Conservation (phyloP, 345 rosid species). For the Laguncularia racemosa region DNA sequence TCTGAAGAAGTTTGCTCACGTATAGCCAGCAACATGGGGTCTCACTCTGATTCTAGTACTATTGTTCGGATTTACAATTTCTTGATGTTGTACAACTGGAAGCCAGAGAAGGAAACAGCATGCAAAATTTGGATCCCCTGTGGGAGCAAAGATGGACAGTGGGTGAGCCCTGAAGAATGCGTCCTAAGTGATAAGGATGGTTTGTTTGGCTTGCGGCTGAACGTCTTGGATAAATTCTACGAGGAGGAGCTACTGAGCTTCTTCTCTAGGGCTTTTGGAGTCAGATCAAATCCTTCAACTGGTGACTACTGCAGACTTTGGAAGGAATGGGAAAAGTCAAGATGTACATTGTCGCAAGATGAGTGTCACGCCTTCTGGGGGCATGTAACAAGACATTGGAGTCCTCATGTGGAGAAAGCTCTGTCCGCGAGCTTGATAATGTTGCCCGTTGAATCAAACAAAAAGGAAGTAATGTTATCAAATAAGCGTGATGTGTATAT, state of each 20-base stretch:
- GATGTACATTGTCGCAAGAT: slow-evolving; percentile 19
- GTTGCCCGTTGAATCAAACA: slow-evolving; percentile 38
- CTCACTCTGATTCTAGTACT: slow-evolving; percentile 27
- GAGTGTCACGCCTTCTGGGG: slow-evolving; percentile 72
- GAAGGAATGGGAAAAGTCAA: slow-evolving; percentile 53
- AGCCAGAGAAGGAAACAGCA: slow-evolving; percentile 13
- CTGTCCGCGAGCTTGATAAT: slow-evolving; percentile 31
- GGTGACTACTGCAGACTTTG: slow-evolving; percentile 57
- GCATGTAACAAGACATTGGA: slow-evolving; percentile 15
- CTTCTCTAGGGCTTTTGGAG: slow-evolving; percentile 32
- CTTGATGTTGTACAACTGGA: slow-evolving; percentile 28
- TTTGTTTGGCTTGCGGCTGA: slow-evolving; percentile 35
- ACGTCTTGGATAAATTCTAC: slow-evolving; percentile 47
- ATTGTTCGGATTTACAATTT: slow-evolving; percentile 44
- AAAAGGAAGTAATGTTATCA: slow-evolving; percentile 25
- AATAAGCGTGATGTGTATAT: slow-evolving; percentile 46
- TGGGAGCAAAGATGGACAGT: slow-evolving; percentile 24
- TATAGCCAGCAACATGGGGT: slow-evolving; percentile 31
- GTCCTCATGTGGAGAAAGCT: slow-evolving; percentile 9
- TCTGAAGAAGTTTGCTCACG: slow-evolving; percentile 16
- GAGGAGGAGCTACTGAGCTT: slow-evolving; percentile 16
- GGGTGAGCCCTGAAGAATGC: slow-evolving; percentile 45
- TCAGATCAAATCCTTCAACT: slow-evolving; percentile 32
- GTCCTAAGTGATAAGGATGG: slow-evolving; percentile 40
- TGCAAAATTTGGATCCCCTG: slow-evolving; percentile 47